Conservation (phyloP, 495 filamentous ascomycete species). For the Neohortaea acidophila region DNA sequence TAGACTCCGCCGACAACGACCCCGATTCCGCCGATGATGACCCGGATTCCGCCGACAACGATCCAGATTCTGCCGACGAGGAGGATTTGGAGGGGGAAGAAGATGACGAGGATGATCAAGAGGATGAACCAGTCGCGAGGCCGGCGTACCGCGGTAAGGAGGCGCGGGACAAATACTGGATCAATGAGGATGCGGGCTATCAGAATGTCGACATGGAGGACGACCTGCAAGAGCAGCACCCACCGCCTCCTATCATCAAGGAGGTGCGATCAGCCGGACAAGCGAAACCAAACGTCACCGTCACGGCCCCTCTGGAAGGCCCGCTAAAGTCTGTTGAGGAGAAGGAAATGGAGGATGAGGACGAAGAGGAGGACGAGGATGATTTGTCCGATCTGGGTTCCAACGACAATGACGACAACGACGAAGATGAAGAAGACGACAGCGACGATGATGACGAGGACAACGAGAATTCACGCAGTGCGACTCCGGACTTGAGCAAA, state of each 20-base stretch:
- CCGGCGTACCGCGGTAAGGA: too few species aligned
- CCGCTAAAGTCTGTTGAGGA: constrained; percentile 39
- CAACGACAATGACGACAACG: constrained; percentile 37
- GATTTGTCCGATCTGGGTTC: constrained; percentile 40
- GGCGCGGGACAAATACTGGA: too few species aligned
- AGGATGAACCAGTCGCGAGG: too few species aligned
- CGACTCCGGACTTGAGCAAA: constrained; percentile 64
- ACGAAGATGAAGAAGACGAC: constrained; percentile 36
- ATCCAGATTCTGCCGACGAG: constrained; percentile 25
- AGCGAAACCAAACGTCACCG: constrained; percentile 25
- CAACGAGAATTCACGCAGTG: constrained; percentile 48
- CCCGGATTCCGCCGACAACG: background rate
- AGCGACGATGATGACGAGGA: constrained; percentile 41
- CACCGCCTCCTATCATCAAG: constrained; percentile 27
- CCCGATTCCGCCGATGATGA: background rate
- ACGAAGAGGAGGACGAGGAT: constrained; percentile 31
- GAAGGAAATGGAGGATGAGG: constrained; percentile 44
- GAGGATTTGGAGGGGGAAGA: constrained; percentile 42
- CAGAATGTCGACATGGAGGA: constrained; percentile 19
- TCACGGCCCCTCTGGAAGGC: constrained; percentile 28
- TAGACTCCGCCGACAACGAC: too few species aligned
- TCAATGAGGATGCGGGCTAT: constrained; percentile 13
- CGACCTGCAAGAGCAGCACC: constrained; percentile 15
- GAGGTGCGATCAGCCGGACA: constrained; percentile 22
- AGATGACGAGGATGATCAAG: constrained; percentile 38